These are phyloP conservation scores for Sextonia rubra DNA, from an alignment of 164 flowering plant species.

Conservation along the genomic window DNA sequence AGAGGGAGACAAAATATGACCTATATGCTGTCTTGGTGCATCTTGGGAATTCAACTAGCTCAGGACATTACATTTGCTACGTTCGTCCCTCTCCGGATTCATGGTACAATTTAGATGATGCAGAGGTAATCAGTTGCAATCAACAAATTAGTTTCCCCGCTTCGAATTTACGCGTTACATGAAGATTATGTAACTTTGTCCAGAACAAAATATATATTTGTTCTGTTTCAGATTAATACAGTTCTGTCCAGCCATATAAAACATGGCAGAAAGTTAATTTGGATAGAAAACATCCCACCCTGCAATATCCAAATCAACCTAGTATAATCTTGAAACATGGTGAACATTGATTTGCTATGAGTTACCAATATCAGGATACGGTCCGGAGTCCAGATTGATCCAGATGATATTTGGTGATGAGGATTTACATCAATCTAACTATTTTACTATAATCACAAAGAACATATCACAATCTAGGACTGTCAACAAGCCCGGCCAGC, in stretches of 20 bases:
- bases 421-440: too few relatives aligned
- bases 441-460: too few relatives aligned
- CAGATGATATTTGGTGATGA: too few relatives aligned
- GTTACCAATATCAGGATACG: too few relatives aligned
- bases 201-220: neutral
- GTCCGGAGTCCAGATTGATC: too few relatives aligned
- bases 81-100: conserved; percentile 57
- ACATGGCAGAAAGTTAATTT: neutral
- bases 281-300: neutral
- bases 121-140: conserved; percentile 41
- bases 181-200: neutral
- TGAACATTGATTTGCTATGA: too few relatives aligned
- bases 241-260: neutral
- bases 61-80: conserved; percentile 80
- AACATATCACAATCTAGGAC: too few relatives aligned
- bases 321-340: too few relatives aligned
- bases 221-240: neutral
- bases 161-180: neutral
- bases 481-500: too few relatives aligned
- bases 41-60: conserved; percentile 41
- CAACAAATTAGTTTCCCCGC: neutral
- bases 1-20: conserved; percentile 59
- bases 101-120: conserved; percentile 80
- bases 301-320: neutral
- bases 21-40: conserved; percentile 88